Evolutionary conservation across 495 filamentous ascomycete species (phyloP).

Genomic region (Recurvomyces mirabilis): DNA sequence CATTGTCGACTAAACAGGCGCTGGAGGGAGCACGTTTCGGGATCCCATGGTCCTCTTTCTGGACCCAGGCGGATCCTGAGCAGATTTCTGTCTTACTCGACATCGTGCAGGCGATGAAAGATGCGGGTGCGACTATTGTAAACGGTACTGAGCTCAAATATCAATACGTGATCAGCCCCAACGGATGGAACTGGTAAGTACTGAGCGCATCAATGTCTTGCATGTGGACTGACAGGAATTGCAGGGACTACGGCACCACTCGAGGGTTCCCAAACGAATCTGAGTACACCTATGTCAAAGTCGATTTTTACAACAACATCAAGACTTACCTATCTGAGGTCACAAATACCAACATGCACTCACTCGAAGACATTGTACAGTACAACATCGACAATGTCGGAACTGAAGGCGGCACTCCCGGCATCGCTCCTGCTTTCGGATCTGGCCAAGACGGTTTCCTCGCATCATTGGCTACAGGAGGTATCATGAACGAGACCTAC

Average conservation of each 20-base stretch:
- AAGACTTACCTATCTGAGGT: conserved; percentile 53
- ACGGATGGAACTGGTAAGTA: conserved; percentile 53
- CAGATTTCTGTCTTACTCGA: conserved; percentile 43
- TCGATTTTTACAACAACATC: conserved; percentile 71
- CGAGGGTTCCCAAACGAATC: conserved; percentile 56
- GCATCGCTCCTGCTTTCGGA: conserved; percentile 48
- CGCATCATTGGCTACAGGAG: conserved; percentile 47
- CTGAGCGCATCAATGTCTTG: not conserved
- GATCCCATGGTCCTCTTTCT: conserved; percentile 59
- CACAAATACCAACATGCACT: conserved; percentile 49
- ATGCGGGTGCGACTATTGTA: conserved; percentile 55
- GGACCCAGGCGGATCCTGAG: conserved; percentile 43
- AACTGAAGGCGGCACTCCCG: conserved; percentile 56
- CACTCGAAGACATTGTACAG: conserved; percentile 52
- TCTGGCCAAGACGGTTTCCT: conserved; percentile 61
- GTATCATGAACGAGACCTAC: conserved; percentile 55
- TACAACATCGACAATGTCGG: conserved; percentile 57
- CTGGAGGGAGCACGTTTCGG: conserved; percentile 56
- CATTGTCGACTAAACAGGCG: conserved; percentile 39
- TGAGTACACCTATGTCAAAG: conserved; percentile 60
- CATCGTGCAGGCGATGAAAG: conserved; percentile 43
- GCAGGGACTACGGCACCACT: conserved; percentile 42
- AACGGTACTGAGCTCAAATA: conserved; percentile 59
- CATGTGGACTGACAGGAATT: not conserved
- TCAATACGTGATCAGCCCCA: conserved; percentile 48